phyloP scores from a whole-genome alignment of 352 stramenopile species.

The Globisporangium barbulae region DNA sequence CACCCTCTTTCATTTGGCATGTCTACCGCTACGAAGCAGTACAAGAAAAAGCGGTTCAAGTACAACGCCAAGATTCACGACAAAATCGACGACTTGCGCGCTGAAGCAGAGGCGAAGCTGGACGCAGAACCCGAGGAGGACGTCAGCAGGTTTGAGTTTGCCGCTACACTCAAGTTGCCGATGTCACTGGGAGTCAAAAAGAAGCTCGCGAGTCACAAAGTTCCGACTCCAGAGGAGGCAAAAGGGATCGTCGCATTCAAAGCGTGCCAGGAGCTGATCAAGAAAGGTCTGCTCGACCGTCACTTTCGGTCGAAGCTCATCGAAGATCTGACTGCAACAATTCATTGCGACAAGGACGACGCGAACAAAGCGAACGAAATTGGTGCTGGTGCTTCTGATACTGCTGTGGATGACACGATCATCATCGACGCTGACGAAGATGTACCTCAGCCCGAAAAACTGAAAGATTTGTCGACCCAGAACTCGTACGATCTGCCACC shows the following conservation, averaged over 20 bases:
- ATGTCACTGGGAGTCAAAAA: constrained; percentile 57
- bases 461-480: constrained; percentile 75
- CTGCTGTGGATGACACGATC: constrained; percentile 29
- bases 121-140: constrained; percentile 18
- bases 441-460: constrained; percentile 12
- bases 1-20: constrained; percentile 49
- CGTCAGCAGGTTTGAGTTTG: constrained; percentile 49
- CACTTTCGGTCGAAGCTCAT: constrained; percentile 69
- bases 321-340: constrained; percentile 40
- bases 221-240: constrained; percentile 52
- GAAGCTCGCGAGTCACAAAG: constrained; percentile 58
- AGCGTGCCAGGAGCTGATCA: constrained; percentile 68
- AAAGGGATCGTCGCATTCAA: constrained; percentile 85
- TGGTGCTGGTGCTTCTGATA: not conserved
- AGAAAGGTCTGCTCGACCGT: constrained; percentile 64
- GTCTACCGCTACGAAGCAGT: constrained; percentile 45
- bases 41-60: constrained; percentile 75
- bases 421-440: constrained; percentile 24
- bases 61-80: constrained; percentile 78
- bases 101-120: constrained; percentile 29
- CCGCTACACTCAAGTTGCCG: constrained; percentile 62
- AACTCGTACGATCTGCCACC: constrained; percentile 83
- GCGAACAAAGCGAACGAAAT: not conserved
- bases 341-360: constrained; percentile 27
- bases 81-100: constrained; percentile 69